phyloP scores from a whole-genome alignment of 768 basidiomycete species.

The Lactarius akahatsu region DNA sequence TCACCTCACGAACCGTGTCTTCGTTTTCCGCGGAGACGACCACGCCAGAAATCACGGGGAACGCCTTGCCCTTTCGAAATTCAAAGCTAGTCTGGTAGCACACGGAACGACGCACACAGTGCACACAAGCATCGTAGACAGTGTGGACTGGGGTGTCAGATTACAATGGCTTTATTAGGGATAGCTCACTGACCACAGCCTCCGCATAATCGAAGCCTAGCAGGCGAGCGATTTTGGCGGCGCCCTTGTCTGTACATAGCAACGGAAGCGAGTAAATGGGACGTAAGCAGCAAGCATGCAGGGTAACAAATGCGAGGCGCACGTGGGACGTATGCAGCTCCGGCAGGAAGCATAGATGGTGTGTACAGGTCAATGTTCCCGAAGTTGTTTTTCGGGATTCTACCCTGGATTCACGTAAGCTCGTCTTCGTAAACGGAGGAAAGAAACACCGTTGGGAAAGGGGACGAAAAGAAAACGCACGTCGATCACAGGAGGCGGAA shows the following conservation, averaged over 20 bases:
- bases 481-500: conserved; percentile 77
- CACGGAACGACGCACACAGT: not conserved
- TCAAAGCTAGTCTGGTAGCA: conserved; percentile 83
- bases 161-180: not conserved
- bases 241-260: conserved; percentile 54
- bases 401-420: conserved; percentile 55
- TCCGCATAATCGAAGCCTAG: conserved; percentile 91
- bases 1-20: conserved; percentile 68
- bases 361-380: conserved; percentile 97
- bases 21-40: conserved; percentile 86
- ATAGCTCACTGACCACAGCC: conserved; percentile 73
- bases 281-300: not conserved
- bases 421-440: conserved; percentile 6
- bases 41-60: conserved; percentile 81
- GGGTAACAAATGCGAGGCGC: conserved; percentile 35
- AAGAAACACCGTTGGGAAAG: conserved; percentile 2
- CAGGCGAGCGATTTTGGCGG: conserved; percentile 83
- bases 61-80: conserved; percentile 89
- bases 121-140: not conserved
- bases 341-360: conserved; percentile 88
- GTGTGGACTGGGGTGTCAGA: not conserved
- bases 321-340: conserved; percentile 91
- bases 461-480: conserved; percentile 34
- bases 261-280: not conserved
- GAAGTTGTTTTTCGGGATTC: conserved; percentile 91